Conservation (phyloP, 495 filamentous ascomycete genomes). For the Bombardia bombarda region DNA sequence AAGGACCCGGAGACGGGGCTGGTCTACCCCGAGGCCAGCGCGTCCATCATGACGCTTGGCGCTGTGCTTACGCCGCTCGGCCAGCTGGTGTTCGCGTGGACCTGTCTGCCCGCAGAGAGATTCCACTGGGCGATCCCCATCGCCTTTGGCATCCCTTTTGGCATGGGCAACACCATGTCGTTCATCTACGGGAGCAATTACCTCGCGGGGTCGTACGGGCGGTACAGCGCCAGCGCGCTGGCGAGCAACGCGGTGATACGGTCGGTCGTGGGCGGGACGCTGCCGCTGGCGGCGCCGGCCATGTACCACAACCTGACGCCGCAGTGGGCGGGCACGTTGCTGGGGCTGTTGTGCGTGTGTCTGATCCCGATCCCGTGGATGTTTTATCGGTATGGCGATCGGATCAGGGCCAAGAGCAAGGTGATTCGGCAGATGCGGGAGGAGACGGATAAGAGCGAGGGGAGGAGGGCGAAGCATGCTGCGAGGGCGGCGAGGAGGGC, state of each 20-base stretch:
- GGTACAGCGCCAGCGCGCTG: slow-evolving; percentile 69
- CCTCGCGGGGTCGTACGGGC: slow-evolving; percentile 66
- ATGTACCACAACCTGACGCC: slow-evolving; percentile 62
- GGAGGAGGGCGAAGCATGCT: slow-evolving; percentile 25
- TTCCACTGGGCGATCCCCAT: slow-evolving; percentile 74
- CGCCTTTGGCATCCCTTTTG: slow-evolving; percentile 70
- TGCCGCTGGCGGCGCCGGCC: slow-evolving; percentile 64
- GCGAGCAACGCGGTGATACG: slow-evolving; percentile 70
- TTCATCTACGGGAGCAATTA: slow-evolving; percentile 81
- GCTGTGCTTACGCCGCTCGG: slow-evolving; percentile 60
- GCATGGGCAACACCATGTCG: slow-evolving; percentile 63
- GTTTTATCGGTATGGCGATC: slow-evolving; percentile 68
- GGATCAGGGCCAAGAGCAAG: slow-evolving; percentile 55
- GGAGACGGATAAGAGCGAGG: slow-evolving; percentile 57
- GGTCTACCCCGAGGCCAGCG: slow-evolving; percentile 64
- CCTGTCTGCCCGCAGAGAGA: slow-evolving; percentile 56
- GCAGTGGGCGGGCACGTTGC: slow-evolving; percentile 70
- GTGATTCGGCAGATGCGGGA: slow-evolving; percentile 64
- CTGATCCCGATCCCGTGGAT: slow-evolving; percentile 73
- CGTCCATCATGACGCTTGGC: slow-evolving; percentile 62
- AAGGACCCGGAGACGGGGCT: slow-evolving; percentile 62
- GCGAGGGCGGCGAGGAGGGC: slow-evolving; percentile 11
- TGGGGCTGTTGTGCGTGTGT: slow-evolving; percentile 60
- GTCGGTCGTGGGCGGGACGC: slow-evolving; percentile 55
- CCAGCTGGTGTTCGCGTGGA: slow-evolving; percentile 77